A percentile compares a stretch with the other conserved stretches of the same genome.
Evolutionary conservation across 495 filamentous ascomycete species (phyloP).

Genomic region (Hypoxylon lienhwacheense): DNA sequence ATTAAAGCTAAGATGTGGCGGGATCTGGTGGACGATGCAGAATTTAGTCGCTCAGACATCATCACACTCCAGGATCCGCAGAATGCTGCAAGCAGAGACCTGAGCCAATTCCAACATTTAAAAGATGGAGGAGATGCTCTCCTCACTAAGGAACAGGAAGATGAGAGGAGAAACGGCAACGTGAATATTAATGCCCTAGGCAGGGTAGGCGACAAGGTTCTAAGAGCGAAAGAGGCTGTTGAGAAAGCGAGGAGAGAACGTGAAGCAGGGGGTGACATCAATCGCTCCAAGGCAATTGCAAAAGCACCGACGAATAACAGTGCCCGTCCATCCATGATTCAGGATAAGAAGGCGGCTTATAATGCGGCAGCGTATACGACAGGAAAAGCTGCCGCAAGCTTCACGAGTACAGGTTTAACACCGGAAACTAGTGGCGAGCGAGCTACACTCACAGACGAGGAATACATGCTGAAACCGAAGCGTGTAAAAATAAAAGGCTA

Average conservation of each 20-base stretch:
- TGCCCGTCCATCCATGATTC: conserved; percentile 44
- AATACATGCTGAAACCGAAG: conserved; percentile 90
- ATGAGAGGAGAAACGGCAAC: conserved; percentile 61
- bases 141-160: conserved; percentile 53
- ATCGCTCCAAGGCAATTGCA: conserved; percentile 49
- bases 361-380: conserved; percentile 91
- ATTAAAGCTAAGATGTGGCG: conserved; percentile 97
- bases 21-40: conserved; percentile 84
- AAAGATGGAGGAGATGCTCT: conserved; percentile 76
- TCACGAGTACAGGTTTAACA: conserved; percentile 92
- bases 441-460: conserved; percentile 85
- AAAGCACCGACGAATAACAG: conserved; percentile 43
- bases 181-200: conserved; percentile 79
- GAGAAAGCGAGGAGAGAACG: conserved; percentile 71
- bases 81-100: conserved; percentile 79
- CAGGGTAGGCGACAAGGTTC: conserved; percentile 76
- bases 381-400: conserved; percentile 86
- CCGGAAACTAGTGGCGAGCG: conserved; percentile 85
- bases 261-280: conserved; percentile 52
- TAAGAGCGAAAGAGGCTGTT: conserved; percentile 90
- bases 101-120: conserved; percentile 87
- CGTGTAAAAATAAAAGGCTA: conserved; percentile 89
- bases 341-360: conserved; percentile 61
- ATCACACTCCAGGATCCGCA: conserved; percentile 97
- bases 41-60: conserved; percentile 89